Base-by-base conservation (phyloP, 345 rosid species). In the Clausena lansium region DNA sequence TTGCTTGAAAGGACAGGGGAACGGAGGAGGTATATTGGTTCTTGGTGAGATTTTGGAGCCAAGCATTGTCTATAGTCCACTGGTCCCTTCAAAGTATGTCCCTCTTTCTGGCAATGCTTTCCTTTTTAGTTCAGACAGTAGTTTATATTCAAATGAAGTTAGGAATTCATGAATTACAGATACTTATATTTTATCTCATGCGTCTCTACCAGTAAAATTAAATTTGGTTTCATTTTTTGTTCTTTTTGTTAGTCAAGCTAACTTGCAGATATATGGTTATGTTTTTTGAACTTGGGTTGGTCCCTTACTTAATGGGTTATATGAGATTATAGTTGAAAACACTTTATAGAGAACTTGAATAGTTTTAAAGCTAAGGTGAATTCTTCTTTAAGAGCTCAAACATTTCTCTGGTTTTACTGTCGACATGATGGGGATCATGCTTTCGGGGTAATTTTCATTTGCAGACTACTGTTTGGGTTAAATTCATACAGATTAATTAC, bases 11-110 rank as follows among this genome's bases (percentile, higher is more conserved):
- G 99, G 99, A 70, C 95, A 91, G 78, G 93, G 90, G 67, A 84
- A 78, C 70, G 98, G 99, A 75, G 99, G 99, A 45, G 99, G 98
- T 35, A 88, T 91, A 72, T 86, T 97, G 89, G 99, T 97, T 77
- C 97, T 97, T 69, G 99, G 99, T 70, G 97, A 93, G 91, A 92
- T 94, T 81, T 69, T 94, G 85, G 97, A 93, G 81, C 99, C 98
- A 38, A 87, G 84, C 84, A 91, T 97, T 30, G 98, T 97, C 74
- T 97, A 94, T 76, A 94, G 93, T 80, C 97, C 98, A 1, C 95
- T 94, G 58, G 89, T 94, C 71, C 93, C 96, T 28, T 89, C 93
- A 79, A 94, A 89, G 99, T 94, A 89, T 77, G 87, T 81, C 74
- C 59, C 60, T 76, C 81, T 41, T 57, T 50, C 41, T 9, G 11